These are phyloP conservation scores for Kluyveromyces siamensis DNA, from an alignment of 805 yeast species.

Conservation along the genomic window DNA sequence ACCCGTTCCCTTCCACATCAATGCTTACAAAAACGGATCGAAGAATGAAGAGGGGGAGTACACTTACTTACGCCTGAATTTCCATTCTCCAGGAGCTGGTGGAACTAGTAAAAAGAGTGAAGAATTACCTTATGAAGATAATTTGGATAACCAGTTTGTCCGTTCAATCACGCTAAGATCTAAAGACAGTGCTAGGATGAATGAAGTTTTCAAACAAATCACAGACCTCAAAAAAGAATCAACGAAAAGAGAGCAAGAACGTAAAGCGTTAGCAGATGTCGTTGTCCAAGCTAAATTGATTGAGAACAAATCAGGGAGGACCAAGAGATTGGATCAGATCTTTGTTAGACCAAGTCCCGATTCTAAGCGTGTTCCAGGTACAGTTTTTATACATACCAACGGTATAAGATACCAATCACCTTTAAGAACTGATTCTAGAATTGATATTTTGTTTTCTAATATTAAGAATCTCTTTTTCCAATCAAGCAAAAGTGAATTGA, in stretches of 20 bases:
- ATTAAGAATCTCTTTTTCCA: constrained; percentile 92
- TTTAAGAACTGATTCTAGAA: constrained; percentile 71
- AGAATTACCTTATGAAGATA: constrained; percentile 86
- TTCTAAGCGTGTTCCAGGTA: constrained; percentile 90
- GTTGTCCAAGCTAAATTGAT: constrained; percentile 83
- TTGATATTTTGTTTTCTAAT: constrained; percentile 82
- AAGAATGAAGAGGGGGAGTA: constrained; percentile 95
- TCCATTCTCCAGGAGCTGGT: constrained; percentile 86
- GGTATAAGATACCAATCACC: constrained; percentile 92
- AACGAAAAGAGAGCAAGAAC: constrained; percentile 82
- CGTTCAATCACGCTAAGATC: constrained; percentile 84
- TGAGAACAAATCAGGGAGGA: constrained; percentile 75
- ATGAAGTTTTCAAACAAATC: constrained; percentile 81
- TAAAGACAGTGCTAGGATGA: constrained; percentile 82
- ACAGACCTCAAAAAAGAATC: constrained; percentile 89
- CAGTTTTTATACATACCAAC: constrained; percentile 84
- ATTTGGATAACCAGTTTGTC: constrained; percentile 76
- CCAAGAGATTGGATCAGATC: constrained; percentile 78
- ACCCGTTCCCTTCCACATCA: constrained; percentile 96
- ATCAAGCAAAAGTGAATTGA: constrained; percentile 89
- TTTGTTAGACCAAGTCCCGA: constrained; percentile 94
- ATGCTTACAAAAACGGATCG: constrained; percentile 87
- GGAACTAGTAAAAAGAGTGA: constrained; percentile 59
- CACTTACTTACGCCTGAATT: constrained; percentile 81
- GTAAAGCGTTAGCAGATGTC: constrained; percentile 87